Evolutionary conservation across 495 filamentous ascomycete species (phyloP).

Genomic region (Tuber calosporum): DNA sequence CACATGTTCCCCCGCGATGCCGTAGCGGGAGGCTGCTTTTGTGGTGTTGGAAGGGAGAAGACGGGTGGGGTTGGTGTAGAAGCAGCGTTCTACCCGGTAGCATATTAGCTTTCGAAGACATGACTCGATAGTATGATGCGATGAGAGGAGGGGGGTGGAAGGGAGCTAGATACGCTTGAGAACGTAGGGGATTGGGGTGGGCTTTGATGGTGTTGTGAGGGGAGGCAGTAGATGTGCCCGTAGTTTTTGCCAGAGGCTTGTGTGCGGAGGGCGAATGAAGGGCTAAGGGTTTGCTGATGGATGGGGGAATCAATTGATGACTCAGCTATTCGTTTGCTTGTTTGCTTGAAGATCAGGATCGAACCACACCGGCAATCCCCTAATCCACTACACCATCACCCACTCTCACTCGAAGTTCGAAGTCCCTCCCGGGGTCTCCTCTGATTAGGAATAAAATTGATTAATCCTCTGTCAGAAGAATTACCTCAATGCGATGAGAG

Average conservation of each 20-base stretch:
- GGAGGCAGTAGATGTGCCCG: constrained; percentile 45
- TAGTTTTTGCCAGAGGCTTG: constrained; percentile 48
- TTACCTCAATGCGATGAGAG: too few species aligned
- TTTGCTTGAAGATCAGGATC: neutral
- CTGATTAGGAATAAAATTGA: too few species aligned
- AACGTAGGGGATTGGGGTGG: constrained; percentile 38
- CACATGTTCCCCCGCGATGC: constrained; percentile 25
- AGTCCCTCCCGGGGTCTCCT: too few species aligned
- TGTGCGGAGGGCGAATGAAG: constrained; percentile 40
- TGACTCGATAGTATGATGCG: constrained; percentile 39
- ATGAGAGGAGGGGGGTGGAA: constrained; percentile 8
- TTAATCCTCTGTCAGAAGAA: too few species aligned
- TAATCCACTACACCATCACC: neutral
- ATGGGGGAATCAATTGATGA: neutral
- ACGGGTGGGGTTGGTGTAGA: constrained; percentile 44
- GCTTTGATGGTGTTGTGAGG: constrained; percentile 29
- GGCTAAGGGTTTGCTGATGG: neutral
- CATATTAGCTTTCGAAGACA: constrained; percentile 48
- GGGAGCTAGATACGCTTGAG: constrained; percentile 46
- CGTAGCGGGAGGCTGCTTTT: constrained; percentile 40
- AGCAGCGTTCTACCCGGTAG: constrained; percentile 48
- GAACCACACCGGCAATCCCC: neutral
- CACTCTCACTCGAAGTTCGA: neutral
- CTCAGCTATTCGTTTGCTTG: neutral
- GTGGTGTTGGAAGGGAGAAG: constrained; percentile 37